These are phyloP conservation scores for Parmales sp. DNA, from an alignment of 108 stramenopile genomes.

Conservation along the genomic window DNA sequence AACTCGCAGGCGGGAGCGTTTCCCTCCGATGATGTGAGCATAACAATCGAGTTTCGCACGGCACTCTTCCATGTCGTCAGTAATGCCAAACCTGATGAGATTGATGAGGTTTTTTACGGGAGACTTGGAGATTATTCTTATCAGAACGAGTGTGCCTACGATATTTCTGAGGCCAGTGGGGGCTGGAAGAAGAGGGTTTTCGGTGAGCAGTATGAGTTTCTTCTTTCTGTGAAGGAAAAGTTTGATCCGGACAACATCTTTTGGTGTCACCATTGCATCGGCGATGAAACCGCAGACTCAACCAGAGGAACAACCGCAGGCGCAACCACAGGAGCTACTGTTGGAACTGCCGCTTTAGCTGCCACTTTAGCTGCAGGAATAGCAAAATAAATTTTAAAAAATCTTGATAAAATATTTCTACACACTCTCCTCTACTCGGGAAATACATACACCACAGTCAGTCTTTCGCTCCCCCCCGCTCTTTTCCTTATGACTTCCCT, in stretches of 20 bases:
- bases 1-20: not conserved
- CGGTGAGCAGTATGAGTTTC: not conserved
- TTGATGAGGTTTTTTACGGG: not conserved
- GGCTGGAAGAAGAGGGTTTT: slow-evolving; percentile 9
- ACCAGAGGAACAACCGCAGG: too few relatives aligned
- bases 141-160: not conserved
- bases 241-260: not conserved
- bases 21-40: not conserved
- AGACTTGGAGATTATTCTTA: not conserved
- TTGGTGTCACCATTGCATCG: not conserved
- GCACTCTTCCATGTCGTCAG: not conserved
- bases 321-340: too few relatives aligned
- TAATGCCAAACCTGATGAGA: not conserved
- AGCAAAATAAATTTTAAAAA: too few relatives aligned
- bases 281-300: not conserved
- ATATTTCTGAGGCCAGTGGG: not conserved
- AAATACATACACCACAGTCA: too few relatives aligned
- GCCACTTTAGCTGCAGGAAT: too few relatives aligned
- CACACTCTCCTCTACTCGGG: too few relatives aligned
- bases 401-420: too few relatives aligned
- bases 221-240: not conserved
- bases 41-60: not conserved
- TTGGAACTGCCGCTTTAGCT: too few relatives aligned
- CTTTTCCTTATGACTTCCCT: too few relatives aligned
- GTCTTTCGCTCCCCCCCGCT: too few relatives aligned